These are phyloP conservation scores for Microbotryum intermedium DNA, from an alignment of 1,284 basidiomycete species.

Conservation along the genomic window DNA sequence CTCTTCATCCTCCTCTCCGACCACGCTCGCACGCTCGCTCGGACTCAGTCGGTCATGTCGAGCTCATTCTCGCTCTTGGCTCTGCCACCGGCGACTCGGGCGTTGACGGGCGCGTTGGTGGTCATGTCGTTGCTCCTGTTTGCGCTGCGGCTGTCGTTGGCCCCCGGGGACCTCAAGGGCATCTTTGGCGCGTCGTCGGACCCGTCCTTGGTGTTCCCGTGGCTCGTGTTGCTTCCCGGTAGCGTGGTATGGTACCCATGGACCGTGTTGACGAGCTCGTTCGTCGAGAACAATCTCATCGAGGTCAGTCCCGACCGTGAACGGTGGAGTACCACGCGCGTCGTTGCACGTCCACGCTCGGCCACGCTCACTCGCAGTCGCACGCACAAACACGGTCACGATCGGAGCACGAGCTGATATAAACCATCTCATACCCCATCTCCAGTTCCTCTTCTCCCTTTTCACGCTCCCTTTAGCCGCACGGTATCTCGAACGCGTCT, in stretches of 20 bases:
- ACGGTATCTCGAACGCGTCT: constrained; percentile 84
- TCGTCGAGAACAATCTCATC: constrained; percentile 73
- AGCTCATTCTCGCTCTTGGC: constrained; percentile 48
- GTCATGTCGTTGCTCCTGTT: constrained; percentile 56
- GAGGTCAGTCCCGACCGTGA: constrained; percentile 68
- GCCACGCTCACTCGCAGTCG: not conserved
- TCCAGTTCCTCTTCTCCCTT: constrained; percentile 65
- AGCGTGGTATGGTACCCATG: constrained; percentile 79
- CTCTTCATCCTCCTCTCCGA: not conserved
- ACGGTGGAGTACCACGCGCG: no score
- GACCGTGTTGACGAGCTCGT: constrained; percentile 77
- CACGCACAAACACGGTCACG: not conserved
- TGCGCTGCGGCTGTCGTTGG: constrained; percentile 49
- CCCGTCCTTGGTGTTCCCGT: constrained; percentile 50
- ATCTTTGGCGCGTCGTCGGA: constrained; percentile 42
- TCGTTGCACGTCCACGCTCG: not conserved
- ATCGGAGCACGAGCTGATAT: not conserved
- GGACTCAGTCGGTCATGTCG: not conserved
- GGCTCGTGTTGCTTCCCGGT: constrained; percentile 77
- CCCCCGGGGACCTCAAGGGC: constrained; percentile 19
- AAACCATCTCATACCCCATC: not conserved
- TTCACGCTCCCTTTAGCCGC: constrained; percentile 71
- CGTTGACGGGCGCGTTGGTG: constrained; percentile 61
- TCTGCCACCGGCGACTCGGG: constrained; percentile 68
- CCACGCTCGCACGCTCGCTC: not conserved